Base-by-base conservation (phyloP, 441 rosid species). In the Brassica hybrid region DNA sequence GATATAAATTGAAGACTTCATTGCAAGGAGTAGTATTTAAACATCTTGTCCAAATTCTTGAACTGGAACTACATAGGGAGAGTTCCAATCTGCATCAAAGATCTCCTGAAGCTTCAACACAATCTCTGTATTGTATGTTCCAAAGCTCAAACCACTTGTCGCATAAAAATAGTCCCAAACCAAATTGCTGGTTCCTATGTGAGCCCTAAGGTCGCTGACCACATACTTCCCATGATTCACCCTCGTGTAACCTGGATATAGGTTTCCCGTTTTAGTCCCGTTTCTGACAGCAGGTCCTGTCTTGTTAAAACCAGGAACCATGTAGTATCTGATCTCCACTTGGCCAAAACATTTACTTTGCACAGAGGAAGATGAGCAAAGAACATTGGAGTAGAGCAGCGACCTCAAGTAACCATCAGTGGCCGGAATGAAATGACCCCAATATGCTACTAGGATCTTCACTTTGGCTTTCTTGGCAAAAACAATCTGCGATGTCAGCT, bases 101-200 rank as follows among this genome's bases (percentile, higher is more conserved):
- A 94, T 86, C 34, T 86, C 82, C 70, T 91, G 94, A 52, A 94
- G 96, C 68, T 89, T 93, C 8, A 76, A 79, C 82, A 92, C 94
- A 84, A 92, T 82, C 63, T 81, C 82, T 18, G 87, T 84, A 58
- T 82, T 67, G 76, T 91, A 84, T 3, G 97, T 88, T 52, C 98
- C 94, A 34, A 92, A 92, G 79, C 98, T 83, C 23, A 94, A 86
- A 73, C 97, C 94, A 0, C 97, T 93, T 2, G 98, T 94, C 1
- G 92, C 77, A 38, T 84, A 94, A 84, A 94, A 92, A 78, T 94
- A 94, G 71, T 94, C 98, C 97, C 98, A 90, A 2, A 93, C 81
- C 2, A 93, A 92, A 80, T 94, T 93, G 64, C 93, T 93, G 1
- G 97, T 90, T 36, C 97, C 88, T 6, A 94, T 78, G 62, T 93